phyloP scores from a whole-genome alignment of 768 basidiomycete species.

The Trametes villosa region DNA sequence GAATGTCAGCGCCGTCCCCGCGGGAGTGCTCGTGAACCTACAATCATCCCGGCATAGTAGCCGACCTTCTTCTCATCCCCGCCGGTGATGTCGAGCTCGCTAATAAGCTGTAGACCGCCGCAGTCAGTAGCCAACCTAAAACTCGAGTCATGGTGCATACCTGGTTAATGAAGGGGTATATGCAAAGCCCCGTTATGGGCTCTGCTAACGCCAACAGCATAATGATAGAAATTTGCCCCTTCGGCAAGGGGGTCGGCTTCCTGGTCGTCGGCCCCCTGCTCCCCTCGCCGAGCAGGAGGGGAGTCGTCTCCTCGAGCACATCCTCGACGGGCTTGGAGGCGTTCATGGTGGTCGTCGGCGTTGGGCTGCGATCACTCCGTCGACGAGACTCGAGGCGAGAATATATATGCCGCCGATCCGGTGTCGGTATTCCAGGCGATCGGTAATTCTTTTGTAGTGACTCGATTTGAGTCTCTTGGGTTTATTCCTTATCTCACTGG shows the following conservation, averaged over 20 bases:
- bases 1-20: not conserved
- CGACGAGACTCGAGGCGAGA: no score
- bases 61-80: slow-evolving; percentile 50
- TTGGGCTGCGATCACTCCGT: not conserved
- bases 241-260: slow-evolving; percentile 46
- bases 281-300: not conserved
- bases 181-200: slow-evolving; percentile 50
- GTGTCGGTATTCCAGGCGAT: no score
- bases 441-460: no score
- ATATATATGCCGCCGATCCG: no score
- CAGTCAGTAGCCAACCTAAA: not conserved
- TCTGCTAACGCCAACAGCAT: slow-evolving; percentile 50
- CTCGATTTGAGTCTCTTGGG: no score
- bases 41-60: slow-evolving; percentile 55
- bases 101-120: slow-evolving; percentile 40
- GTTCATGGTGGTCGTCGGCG: not conserved
- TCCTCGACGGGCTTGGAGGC: not conserved
- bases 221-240: slow-evolving; percentile 47
- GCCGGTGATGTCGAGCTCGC: slow-evolving; percentile 45
- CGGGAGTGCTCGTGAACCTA: slow-evolving; percentile 19
- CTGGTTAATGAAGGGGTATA: slow-evolving; percentile 57
- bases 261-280: not conserved
- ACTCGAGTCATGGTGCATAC: slow-evolving; percentile 24
- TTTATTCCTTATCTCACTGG: no score
- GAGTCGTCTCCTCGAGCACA: not conserved